Evolutionary conservation across 1,139 yeast genomes (phyloP).

Genomic region (Suhomyces panamericanus): DNA sequence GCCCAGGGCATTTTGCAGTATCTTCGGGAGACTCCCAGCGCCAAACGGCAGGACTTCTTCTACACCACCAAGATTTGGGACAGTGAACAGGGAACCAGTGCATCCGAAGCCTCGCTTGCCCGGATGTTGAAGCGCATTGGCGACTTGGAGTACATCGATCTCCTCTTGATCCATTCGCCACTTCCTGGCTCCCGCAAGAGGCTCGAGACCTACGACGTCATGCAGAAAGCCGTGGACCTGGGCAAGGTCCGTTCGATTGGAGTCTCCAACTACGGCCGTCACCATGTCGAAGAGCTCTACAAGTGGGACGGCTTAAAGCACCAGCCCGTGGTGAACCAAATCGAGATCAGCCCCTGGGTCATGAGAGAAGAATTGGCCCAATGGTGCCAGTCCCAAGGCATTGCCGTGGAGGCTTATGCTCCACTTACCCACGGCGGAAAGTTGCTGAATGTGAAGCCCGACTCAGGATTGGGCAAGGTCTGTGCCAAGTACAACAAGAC

Average conservation of each 20-base stretch:
- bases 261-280: constrained; percentile 67
- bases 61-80: constrained; percentile 55
- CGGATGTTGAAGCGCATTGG: constrained; percentile 29
- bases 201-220: constrained; percentile 57
- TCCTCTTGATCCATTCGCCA: constrained; percentile 63
- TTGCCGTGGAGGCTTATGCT: constrained; percentile 40
- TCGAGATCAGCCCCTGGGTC: constrained; percentile 77
- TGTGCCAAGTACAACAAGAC: constrained; percentile 26
- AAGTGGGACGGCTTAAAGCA: constrained; percentile 51
- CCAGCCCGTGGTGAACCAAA: constrained; percentile 62
- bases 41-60: constrained; percentile 59
- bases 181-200: constrained; percentile 52
- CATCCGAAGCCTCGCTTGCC: constrained; percentile 29
- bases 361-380: constrained; percentile 64
- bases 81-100: constrained; percentile 30
- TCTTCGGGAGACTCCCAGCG: constrained; percentile 49
- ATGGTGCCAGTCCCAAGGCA: constrained; percentile 43
- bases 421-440: constrained; percentile 42
- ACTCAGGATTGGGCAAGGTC: constrained; percentile 9
- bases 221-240: constrained; percentile 63
- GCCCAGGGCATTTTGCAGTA: constrained; percentile 54
- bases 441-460: constrained; percentile 14
- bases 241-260: constrained; percentile 62
- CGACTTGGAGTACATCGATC: constrained; percentile 39
- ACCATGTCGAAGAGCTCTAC: constrained; percentile 59